phyloP scores from a whole-genome alignment of 1,139 yeast species.

The Blastobotrys buckinghamii region DNA sequence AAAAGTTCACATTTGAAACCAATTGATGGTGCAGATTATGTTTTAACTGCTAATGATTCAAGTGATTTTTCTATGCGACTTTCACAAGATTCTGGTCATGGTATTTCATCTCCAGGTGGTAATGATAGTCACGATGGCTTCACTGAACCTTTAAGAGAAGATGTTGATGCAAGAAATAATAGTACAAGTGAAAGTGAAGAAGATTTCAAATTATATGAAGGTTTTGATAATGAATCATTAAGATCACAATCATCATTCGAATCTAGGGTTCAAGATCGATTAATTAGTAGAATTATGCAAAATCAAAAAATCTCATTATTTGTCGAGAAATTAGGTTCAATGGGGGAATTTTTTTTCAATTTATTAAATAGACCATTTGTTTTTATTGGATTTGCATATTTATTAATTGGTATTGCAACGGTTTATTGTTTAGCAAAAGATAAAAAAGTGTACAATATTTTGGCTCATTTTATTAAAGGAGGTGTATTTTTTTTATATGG shows the following conservation, averaged over 20 bases:
- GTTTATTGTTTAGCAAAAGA: conserved; percentile 67
- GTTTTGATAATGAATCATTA: conserved; percentile 8
- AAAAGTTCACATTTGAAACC: conserved; percentile 25
- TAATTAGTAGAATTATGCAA: conserved; percentile 25
- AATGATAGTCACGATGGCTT: not conserved
- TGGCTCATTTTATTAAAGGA: conserved; percentile 96
- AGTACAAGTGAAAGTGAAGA: conserved; percentile 16
- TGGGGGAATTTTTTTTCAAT: conserved; percentile 40
- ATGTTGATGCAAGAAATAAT: conserved; percentile 6
- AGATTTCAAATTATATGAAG: conserved; percentile 14
- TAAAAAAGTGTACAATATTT: conserved; percentile 60
- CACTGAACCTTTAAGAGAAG: not conserved
- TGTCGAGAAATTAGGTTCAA: conserved; percentile 37
- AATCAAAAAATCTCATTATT: conserved; percentile 29
- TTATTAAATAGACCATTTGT: conserved; percentile 62
- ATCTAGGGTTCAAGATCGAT: conserved; percentile 17
- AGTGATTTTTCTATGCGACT: conserved; percentile 16
- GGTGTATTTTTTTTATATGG: conserved; percentile 81
- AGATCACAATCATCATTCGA: conserved; percentile 5
- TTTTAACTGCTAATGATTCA: conserved; percentile 20
- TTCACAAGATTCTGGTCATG: conserved; percentile 28
- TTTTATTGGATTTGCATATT: conserved; percentile 51
- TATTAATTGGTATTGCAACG: conserved; percentile 73
- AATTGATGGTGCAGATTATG: conserved; percentile 34
- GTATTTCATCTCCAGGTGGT: conserved; percentile 3